A percentile compares a stretch with the other conserved stretches of the same genome.
These are phyloP conservation scores for Capillidium rhysosporum DNA, from an alignment of 371 early-diverging fungal species.

Conservation along the genomic window DNA sequence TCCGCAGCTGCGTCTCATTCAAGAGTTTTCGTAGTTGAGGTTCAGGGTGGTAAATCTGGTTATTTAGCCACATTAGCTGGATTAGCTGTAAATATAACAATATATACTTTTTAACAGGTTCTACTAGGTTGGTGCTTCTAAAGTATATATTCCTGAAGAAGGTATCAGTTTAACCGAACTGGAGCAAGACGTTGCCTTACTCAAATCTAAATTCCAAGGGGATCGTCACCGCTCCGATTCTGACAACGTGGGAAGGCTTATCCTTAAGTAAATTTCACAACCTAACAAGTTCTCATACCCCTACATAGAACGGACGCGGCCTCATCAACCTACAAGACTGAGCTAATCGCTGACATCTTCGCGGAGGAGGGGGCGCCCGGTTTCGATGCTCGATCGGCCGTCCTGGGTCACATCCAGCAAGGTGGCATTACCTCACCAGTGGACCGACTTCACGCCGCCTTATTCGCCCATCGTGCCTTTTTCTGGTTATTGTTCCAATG, in stretches of 20 bases:
- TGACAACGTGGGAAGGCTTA: conserved; percentile 29
- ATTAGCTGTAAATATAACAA: conserved; percentile 25
- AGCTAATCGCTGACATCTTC: conserved; percentile 71
- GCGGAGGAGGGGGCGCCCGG: conserved; percentile 82
- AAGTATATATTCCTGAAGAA: conserved; percentile 91
- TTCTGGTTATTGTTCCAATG: conserved; percentile 28
- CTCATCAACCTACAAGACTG: conserved; percentile 72
- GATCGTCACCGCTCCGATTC: conserved; percentile 49
- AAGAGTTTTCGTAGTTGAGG: conserved; percentile 95
- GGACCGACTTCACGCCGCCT: conserved; percentile 85
- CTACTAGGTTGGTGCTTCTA: conserved; percentile 66
- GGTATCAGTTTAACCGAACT: conserved; percentile 59
- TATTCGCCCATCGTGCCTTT: conserved; percentile 53
- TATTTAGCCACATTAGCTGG: conserved; percentile 87
- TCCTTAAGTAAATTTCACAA: not conserved
- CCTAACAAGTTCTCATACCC: not conserved
- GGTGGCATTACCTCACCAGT: conserved; percentile 91
- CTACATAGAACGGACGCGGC: conserved; percentile 63
- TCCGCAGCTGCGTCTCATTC: conserved; percentile 78
- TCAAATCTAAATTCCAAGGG: conserved; percentile 45
- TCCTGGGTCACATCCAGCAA: conserved; percentile 94
- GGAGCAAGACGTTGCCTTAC: conserved; percentile 64
- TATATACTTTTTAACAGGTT: not conserved
- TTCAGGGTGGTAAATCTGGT: conserved; percentile 93
- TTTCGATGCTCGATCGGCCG: conserved; percentile 83